Evolutionary conservation across 352 stramenopile species (phyloP), one percentile per base, ranked within the genome.

Genomic region (Globisporangium cederbergense): DNA sequence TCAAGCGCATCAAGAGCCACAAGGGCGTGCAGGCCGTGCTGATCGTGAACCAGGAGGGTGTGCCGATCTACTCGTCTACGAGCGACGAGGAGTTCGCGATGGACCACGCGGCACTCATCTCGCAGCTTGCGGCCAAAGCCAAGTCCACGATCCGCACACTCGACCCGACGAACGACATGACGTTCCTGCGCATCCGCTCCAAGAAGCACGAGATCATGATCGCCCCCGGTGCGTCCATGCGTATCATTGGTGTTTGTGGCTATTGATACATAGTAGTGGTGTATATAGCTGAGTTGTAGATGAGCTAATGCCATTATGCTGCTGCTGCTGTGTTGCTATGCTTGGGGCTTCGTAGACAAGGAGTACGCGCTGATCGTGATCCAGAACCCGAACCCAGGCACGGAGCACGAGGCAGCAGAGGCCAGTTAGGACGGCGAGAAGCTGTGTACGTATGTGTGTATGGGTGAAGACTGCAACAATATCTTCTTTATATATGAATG

Each of bases 141-240:
- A 93, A 95, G 68, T 89, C 79, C 34, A 96, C 92, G 32, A 96
- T 98, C 62, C 84, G 90, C 58, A 97, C 84, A 51, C 74, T 98
- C 32, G 91, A 97, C 61, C 86, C 93, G 56, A 93, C 76, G n/a
- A 95, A 97, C 72, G 90, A 97, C 70, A 89, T 98, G 66, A 97
- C 89, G 50, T 98, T 98, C 73, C 70, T 98, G 38, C 79, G 92
- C 45, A 94, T 98, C 71, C 88, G 95, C 67, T 97, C 90, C 54
- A 96, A 96, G 72, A 95, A 98, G 70, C 81, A 97, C 71, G 95
- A 98, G 81, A 96, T 98, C 60, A 96, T 98, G 86, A 94, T 98
- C 66, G 79, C 83, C 7, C 88, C 88, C 14, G 82, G 78, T 85
- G 52, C 22, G 28, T 45, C 2, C 4, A 22, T 42, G 14, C 22